Evolutionary conservation across 768 basidiomycete genomes (phyloP).

Genomic region (Russula vinacea): DNA sequence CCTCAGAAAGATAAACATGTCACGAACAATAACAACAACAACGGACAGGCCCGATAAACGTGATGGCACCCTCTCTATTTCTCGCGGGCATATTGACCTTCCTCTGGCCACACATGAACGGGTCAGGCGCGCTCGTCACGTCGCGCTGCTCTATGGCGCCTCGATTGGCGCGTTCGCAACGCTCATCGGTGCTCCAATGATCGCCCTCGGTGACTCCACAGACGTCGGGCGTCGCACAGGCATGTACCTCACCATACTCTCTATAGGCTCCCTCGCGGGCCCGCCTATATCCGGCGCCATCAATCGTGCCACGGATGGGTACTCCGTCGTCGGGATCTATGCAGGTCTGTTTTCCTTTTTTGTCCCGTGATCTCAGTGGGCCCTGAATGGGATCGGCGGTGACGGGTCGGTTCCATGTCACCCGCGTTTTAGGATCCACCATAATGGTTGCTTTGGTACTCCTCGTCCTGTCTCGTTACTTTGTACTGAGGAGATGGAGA

Average conservation of each 20-base stretch:
- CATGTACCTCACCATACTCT: slow-evolving; percentile 59
- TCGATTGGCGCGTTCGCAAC: slow-evolving; percentile 65
- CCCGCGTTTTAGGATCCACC: background rate
- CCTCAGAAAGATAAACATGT: too few relatives aligned
- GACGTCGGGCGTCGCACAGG: too few relatives aligned
- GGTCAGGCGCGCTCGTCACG: slow-evolving; percentile 46
- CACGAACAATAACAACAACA: too few relatives aligned
- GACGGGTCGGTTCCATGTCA: background rate
- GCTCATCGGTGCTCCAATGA: slow-evolving; percentile 53
- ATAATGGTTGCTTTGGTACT: slow-evolving; percentile 11
- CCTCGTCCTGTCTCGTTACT: slow-evolving; percentile 1
- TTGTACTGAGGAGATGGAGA: slow-evolving; percentile 9
- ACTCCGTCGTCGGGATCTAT: slow-evolving; percentile 52
- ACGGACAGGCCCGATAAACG: too few relatives aligned
- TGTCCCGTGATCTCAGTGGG: too few relatives aligned
- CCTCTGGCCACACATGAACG: slow-evolving; percentile 64
- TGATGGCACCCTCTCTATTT: too few relatives aligned
- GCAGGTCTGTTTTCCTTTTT: slow-evolving; percentile 39
- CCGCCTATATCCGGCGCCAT: slow-evolving; percentile 76
- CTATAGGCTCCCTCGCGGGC: slow-evolving; percentile 66
- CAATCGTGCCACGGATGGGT: slow-evolving; percentile 49
- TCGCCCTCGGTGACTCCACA: slow-evolving; percentile 54
- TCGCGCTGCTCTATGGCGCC: too few relatives aligned
- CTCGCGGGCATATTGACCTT: slow-evolving; percentile 60
- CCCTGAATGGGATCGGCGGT: background rate